Evolutionary conservation across 768 basidiomycete species (phyloP), one percentile per base, ranked within the genome.

Genomic region (Serendipita indica): DNA sequence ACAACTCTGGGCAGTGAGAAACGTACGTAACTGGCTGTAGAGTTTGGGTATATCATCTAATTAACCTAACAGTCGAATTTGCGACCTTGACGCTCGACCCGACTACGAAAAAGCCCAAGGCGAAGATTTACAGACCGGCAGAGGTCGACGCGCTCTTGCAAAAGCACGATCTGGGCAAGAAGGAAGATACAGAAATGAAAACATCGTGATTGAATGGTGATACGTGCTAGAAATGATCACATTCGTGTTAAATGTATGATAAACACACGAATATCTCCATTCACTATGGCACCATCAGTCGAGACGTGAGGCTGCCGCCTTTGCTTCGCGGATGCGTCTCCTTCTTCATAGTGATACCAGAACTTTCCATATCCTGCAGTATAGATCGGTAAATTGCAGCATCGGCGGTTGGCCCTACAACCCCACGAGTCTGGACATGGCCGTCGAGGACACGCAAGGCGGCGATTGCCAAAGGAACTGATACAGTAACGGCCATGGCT

Each of bases 1-100:
- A 97, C 94, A 30, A 97, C 90, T 43, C 70, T 99, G 62, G 87
- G 89, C 32, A 93, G 89, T 67, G 96, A 99, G 73, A 98, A 97
- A 71, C 74, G 96, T 96, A 65, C 67, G 91, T 71, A 13, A 13
- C 7, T 10, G 27, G 25, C 33, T 18, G 54, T 22, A 28, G 59
- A 20, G 33, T 30, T 5, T 0, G 2, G 16, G 14, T 43, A 28
- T n/a, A 32, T 25, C 58, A 16, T 14, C 56, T 37, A 3, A 41
- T 27, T 41, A 18, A 57, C 30, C n/a, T 12, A 27, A 30, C 16
- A 97, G 96, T 99, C 67, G 96, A 99, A 71, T 92, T 99, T 68
- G 91, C 96, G 6, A 91, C 91, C 7, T 74, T 99, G 68, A 92
- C 88, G 2, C 74, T 94, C 4, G 90, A 96, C 67, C 77, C 84